Base-by-base conservation (phyloP, 371 early-diverging fungal species). In the Massospora cicadina region DNA sequence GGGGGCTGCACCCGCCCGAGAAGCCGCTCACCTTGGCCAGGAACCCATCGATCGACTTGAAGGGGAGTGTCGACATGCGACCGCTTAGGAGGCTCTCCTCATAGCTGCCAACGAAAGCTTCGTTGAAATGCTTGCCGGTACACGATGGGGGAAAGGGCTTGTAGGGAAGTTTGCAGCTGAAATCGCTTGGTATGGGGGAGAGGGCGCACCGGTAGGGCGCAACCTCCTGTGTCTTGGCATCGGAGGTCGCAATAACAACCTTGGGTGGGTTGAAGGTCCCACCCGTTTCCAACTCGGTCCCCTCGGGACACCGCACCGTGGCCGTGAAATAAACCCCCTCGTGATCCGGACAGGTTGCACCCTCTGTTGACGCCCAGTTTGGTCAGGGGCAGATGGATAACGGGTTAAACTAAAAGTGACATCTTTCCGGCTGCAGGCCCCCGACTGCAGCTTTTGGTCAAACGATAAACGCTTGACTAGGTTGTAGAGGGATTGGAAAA, bases 61-160 rank as follows among this genome's bases (percentile, higher is more conserved):
- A 85, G 2, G 91, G 89, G 43, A 83, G 70, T 0, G 86, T 79
- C 2, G 88, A 87, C 88, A 91, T 86, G 31, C 89, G 74, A 29
- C 89, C 89, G n/a, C 77, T 82, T 0, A 91, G 73, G 23, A 91
- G 77, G 0, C 86, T 86, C 67, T 91, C 88, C 55, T 63, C 63
- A 27, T 63, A 63, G 29, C 63, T 63, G 23, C 63, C 63, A 26
- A 63, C 63, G 25, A 63, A 54, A 3, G 62, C 24, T 31, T 62
- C 62, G 25, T 54, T 62, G 7, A 31, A 62, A 25, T 26, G 25
- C 29, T 10, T 63, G 28, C 21, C 2, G 2, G 25, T 23, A 25
- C 30, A 55, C 30, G 55, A 30, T 54, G n/a, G 53, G 12, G 33
- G 25, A 61, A 12, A 24, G 21, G 23, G 25, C 31, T n/a, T 33